Evolutionary conservation across 805 yeast genomes (phyloP).

Genomic region (Huiozyma sinensis): DNA sequence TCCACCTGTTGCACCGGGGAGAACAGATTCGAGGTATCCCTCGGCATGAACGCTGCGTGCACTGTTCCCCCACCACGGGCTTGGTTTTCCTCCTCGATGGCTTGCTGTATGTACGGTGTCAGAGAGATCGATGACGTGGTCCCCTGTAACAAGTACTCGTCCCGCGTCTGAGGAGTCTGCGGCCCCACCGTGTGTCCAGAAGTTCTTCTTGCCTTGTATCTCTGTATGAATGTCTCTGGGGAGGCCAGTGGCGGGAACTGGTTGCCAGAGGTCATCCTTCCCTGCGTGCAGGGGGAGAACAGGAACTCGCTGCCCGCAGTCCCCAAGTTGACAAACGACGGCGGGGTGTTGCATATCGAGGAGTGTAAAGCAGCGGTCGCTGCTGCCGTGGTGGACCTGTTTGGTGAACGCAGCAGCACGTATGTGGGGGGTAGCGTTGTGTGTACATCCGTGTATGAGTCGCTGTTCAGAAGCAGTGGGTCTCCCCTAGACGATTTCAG

Average conservation of each 20-base stretch:
- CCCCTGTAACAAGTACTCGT: too few species aligned
- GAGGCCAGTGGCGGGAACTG: background rate
- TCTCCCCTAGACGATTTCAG: slow-evolving; percentile 24
- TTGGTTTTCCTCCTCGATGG: too few species aligned
- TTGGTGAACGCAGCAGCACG: background rate
- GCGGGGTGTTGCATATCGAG: slow-evolving; percentile 16
- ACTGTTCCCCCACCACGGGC: too few species aligned
- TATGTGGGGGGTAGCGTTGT: background rate
- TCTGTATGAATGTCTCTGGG: too few species aligned
- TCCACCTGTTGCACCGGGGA: too few species aligned
- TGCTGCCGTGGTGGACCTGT: background rate
- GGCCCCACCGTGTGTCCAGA: too few species aligned
- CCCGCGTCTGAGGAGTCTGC: too few species aligned
- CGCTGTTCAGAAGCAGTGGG: slow-evolving; percentile 24
- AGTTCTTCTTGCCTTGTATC: too few species aligned
- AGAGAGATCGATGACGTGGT: too few species aligned
- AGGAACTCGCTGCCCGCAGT: slow-evolving; percentile 12
- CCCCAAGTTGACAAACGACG: slow-evolving; percentile 21
- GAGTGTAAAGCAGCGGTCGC: background rate
- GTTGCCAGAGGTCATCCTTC: slow-evolving; percentile 3
- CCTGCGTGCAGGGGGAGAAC: slow-evolving; percentile 9
- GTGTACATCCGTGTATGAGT: slow-evolving; percentile 5
- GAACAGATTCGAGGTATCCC: too few species aligned
- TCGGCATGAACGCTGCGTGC: too few species aligned
- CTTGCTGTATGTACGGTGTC: too few species aligned